Evolutionary conservation across 768 basidiomycete genomes (phyloP), one percentile per base, ranked within the genome.

Genomic region (Brasilioporus rufonigricans): DNA sequence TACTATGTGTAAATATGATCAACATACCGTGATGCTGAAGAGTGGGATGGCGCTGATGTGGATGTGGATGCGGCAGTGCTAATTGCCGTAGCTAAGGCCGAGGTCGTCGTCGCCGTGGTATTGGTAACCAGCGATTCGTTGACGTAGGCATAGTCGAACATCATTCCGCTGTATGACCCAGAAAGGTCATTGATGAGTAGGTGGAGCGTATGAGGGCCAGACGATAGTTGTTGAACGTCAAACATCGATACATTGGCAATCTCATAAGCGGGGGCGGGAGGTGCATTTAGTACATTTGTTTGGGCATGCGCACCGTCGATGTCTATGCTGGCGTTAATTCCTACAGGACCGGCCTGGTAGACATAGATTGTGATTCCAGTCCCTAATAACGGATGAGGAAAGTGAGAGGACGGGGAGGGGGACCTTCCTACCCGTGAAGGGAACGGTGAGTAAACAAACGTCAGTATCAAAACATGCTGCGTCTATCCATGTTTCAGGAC

Each of bases 181-280:
- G 44, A 53, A 21, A 63, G 56, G 33, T 66, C 54, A 11, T 63
- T 63, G 43, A 66, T 38, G 29, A 59, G 54, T 29, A 65, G 38
- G 4, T 4, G 31, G 12, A 61, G 46, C 9, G 55, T 44, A 23
- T 63, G 64, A 48, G 40, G 26, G 6, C 60, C 64, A 13, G 62
- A 56, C 11, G 21, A 21, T 39, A 66, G 48, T 44, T 57, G 55
- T n/a, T 61, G 64, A n/a, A 64, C 48, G 51, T 60, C 24, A 35
- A 66, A 66, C 62, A 66, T 66, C 41, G 60, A 57, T 18, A 63
- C 65, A 10, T 66, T 64, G 46, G 60, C 55, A 7, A 59, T 58
- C 44, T 61, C 23, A 23, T 65, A 64, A 13, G 39, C 44, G 8
- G 60, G 65, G 4, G 51, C 58, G 18, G 64, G 58, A 27, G 61